Conservation (phyloP, 1,139 yeast genomes). For the Hemisphaericaspora subhashii region DNA sequence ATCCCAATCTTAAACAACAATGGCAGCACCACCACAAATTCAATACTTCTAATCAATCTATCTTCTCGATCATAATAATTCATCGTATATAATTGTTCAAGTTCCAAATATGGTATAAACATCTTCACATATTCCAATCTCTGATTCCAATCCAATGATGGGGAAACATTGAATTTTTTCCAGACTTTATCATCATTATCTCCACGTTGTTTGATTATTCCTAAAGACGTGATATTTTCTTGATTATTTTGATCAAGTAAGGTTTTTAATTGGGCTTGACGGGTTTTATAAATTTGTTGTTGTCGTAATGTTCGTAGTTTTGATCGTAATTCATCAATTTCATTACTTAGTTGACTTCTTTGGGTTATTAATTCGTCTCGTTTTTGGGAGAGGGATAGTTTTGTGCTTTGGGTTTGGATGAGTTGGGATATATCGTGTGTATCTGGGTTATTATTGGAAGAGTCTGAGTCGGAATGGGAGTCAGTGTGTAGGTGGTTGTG, state of each 20-base stretch:
- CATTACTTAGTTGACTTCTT: constrained; percentile 19
- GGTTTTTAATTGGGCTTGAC: constrained; percentile 19
- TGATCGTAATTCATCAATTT: constrained; percentile 23
- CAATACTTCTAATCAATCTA: constrained; percentile 20
- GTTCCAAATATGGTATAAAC: constrained; percentile 29
- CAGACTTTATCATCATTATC: constrained; percentile 24
- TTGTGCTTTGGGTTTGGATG: constrained; percentile 21
- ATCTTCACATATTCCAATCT: constrained; percentile 27
- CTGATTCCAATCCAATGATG: constrained; percentile 36
- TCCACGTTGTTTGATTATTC: constrained; percentile 12
- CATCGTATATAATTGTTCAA: constrained; percentile 19
- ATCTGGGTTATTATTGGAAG: background rate
- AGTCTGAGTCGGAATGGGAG: background rate
- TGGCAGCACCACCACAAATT: constrained; percentile 23
- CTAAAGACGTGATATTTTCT: constrained; percentile 15
- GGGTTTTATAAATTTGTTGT: constrained; percentile 15
- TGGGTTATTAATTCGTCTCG: constrained; percentile 23
- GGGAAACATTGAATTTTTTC: constrained; percentile 32
- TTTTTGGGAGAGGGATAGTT: constrained; percentile 20
- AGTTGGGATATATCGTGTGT: constrained; percentile 5
- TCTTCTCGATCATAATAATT: constrained; percentile 13
- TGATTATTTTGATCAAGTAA: constrained; percentile 26
- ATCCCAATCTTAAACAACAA: constrained; percentile 25
- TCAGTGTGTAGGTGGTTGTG: background rate
- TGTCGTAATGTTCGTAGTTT: constrained; percentile 20